phyloP scores from a whole-genome alignment of 257 asterid species.

The Echites panduratus region DNA sequence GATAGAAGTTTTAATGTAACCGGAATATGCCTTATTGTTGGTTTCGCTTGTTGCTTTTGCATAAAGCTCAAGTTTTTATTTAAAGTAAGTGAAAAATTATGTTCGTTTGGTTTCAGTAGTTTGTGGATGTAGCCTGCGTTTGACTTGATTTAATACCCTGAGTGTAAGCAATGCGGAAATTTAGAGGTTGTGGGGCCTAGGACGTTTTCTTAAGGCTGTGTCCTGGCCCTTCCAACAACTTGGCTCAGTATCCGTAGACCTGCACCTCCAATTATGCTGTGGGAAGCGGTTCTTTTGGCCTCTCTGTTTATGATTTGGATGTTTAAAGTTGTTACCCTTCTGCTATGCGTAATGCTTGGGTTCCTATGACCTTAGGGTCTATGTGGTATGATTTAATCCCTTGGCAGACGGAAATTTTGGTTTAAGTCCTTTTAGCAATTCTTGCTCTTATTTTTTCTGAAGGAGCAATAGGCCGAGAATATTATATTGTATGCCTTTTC shows the following conservation, averaged over 20 bases:
- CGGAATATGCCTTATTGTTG: background rate
- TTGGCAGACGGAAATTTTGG: background rate
- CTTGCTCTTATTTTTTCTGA: background rate
- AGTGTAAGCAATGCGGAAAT: background rate
- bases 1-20: background rate
- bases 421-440: background rate
- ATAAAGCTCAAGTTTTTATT: constrained; percentile 13
- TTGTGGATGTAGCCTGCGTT: background rate
- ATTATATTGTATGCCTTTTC: background rate
- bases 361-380: background rate
- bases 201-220: background rate
- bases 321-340: background rate
- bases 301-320: background rate
- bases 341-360: background rate
- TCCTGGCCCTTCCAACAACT: background rate
- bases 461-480: background rate
- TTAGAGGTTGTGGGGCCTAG: background rate
- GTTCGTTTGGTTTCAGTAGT: background rate
- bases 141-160: background rate
- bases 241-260: background rate
- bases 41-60: constrained; percentile 4
- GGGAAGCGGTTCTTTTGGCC: background rate
- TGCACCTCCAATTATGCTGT: constrained; percentile 1
- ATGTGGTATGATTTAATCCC: too few relatives aligned
- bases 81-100: background rate